phyloP scores from a whole-genome alignment of 108 stramenopile genomes.

The Heterococcus sp. region DNA sequence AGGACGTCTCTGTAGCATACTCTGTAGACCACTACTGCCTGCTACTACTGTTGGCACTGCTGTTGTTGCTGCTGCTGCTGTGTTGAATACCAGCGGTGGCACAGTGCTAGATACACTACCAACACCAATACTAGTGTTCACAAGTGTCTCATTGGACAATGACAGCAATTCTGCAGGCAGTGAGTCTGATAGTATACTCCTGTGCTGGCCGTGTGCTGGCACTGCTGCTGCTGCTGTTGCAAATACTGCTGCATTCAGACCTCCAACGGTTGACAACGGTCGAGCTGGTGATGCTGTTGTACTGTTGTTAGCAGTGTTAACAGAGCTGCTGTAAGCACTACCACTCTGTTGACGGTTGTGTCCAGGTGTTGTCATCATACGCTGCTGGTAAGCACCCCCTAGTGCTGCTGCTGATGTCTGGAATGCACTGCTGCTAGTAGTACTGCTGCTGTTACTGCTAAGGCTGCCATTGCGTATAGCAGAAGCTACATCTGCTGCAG shows the following conservation, averaged over 20 bases:
- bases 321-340: not conserved
- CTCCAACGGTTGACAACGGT: too few species aligned
- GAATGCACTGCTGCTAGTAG: not conserved
- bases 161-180: too few species aligned
- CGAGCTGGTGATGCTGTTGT: not conserved
- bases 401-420: not conserved
- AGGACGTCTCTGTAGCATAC: not conserved
- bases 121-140: too few species aligned
- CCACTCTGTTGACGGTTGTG: slow-evolving; percentile 5
- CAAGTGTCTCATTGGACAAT: too few species aligned
- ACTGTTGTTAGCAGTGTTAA: not conserved
- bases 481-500: not conserved
- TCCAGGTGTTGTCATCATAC: not conserved
- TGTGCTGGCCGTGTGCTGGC: too few species aligned
- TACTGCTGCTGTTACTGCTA: not conserved
- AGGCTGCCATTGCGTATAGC: not conserved
- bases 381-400: slow-evolving; percentile 3
- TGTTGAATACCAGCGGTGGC: too few species aligned
- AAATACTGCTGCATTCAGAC: too few species aligned
- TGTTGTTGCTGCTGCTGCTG: not conserved
- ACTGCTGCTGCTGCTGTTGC: too few species aligned
- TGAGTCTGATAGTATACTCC: too few species aligned
- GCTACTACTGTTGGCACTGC: not conserved
- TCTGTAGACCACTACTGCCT: not conserved
- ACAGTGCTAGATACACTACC: too few species aligned